Conservation (phyloP, 345 rosid genomes). For the Dipteronia dyeriana region DNA sequence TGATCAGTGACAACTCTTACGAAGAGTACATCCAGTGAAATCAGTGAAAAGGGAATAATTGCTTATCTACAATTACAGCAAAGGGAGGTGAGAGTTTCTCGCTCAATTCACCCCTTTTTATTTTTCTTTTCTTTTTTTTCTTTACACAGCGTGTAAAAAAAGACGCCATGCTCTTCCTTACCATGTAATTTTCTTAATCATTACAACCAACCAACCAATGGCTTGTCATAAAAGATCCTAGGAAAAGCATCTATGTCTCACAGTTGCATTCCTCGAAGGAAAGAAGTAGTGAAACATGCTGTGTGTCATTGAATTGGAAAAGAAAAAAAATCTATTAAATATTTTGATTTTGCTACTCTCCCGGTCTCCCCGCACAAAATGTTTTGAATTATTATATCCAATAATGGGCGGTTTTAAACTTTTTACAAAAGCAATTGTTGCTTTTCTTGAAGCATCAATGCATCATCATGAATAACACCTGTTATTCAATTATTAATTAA, state of each 20-base stretch:
- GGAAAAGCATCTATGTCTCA: neutral
- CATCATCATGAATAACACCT: no score
- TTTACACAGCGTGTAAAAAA: slow-evolving; percentile 23
- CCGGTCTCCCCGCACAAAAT: neutral
- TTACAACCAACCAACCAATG: slow-evolving; percentile 1
- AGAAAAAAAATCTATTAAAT: slow-evolving; percentile 21
- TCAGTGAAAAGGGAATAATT: slow-evolving; percentile 32
- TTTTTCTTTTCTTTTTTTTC: neutral
- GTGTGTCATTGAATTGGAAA: slow-evolving; percentile 25
- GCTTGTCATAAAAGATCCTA: slow-evolving; percentile 12
- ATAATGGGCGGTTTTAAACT: neutral
- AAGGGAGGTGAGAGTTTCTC: slow-evolving; percentile 45
- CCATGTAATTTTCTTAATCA: slow-evolving; percentile 18
- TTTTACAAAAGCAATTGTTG: no score
- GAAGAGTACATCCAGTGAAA: slow-evolving; percentile 66
- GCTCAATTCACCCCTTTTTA: slow-evolving; percentile 37
- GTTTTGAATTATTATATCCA: neutral
- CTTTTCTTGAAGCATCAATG: no score
- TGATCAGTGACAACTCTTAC: slow-evolving; percentile 89
- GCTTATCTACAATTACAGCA: neutral
- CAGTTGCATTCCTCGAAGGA: slow-evolving; percentile 37
- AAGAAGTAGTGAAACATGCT: slow-evolving; percentile 11
- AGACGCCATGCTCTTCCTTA: slow-evolving; percentile 6
- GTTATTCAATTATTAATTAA: no score
- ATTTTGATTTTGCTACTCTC: neutral